These are phyloP conservation scores for Neophaeococcomyces mojaviensis DNA, from an alignment of 2,329 filamentous ascomycete species.

Conservation along the genomic window DNA sequence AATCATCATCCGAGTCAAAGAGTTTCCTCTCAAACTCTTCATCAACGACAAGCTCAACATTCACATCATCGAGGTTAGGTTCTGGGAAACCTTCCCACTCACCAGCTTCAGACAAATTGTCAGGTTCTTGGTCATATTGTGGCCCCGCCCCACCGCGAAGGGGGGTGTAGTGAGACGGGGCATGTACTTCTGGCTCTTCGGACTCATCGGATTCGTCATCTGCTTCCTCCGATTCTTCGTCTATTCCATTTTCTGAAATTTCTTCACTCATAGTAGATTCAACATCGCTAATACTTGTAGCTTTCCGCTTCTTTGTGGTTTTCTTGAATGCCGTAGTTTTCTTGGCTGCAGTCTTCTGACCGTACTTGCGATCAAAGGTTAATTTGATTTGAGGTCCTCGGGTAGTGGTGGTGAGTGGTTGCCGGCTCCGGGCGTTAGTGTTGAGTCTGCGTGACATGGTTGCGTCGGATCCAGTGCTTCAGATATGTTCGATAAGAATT, in stretches of 20 bases:
- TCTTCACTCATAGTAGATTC: slow-evolving; percentile 13
- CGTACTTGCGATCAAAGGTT: slow-evolving; percentile 5
- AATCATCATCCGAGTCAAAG: slow-evolving; percentile 27
- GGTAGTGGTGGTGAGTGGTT: slow-evolving; percentile 13
- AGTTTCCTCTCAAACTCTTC: slow-evolving; percentile 18
- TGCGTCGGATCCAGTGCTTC: neutral
- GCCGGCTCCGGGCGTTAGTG: slow-evolving; percentile 17
- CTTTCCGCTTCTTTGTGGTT: slow-evolving; percentile 1
- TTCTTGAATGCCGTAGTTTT: slow-evolving; percentile 10
- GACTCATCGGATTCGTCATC: slow-evolving; percentile 40
- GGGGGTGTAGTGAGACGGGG: slow-evolving; percentile 35
- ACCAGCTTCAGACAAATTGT: slow-evolving; percentile 14
- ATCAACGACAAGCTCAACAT: slow-evolving; percentile 6
- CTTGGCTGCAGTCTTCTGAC: slow-evolving; percentile 7
- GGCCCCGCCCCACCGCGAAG: slow-evolving; percentile 36
- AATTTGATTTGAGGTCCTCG: slow-evolving; percentile 4
- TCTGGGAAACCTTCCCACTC: slow-evolving; percentile 8
- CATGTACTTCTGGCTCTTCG: slow-evolving; percentile 33
- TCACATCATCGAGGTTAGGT: neutral
- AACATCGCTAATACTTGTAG: slow-evolving; percentile 2
- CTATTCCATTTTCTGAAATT: slow-evolving; percentile 23
- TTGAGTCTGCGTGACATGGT: slow-evolving; percentile 19
- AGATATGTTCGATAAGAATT: neutral
- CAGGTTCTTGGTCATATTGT: slow-evolving; percentile 10
- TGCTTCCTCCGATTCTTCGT: slow-evolving; percentile 30